phyloP scores from a whole-genome alignment of 495 filamentous ascomycete species.

The Glutinoglossum americanum region DNA sequence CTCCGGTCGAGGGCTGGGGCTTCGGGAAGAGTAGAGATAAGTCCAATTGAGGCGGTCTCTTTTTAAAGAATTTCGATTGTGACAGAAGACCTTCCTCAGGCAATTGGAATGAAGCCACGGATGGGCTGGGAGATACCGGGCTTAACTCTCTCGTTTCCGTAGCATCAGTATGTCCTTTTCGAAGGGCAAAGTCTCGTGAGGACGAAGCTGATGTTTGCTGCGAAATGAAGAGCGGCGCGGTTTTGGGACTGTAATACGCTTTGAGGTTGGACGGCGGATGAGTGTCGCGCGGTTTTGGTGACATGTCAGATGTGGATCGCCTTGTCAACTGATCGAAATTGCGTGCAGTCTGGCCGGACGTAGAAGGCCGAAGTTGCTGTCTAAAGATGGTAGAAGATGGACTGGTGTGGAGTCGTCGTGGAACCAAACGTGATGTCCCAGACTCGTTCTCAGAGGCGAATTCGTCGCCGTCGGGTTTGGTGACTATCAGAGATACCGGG shows the following conservation, averaged over 20 bases:
- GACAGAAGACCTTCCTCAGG: background rate
- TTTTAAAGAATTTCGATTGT: background rate
- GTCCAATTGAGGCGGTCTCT: background rate
- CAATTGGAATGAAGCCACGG: background rate
- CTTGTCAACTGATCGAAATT: background rate
- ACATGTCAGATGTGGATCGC: background rate
- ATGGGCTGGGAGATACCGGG: background rate
- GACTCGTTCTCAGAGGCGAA: background rate
- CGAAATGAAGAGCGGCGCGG: background rate
- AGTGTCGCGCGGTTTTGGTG: background rate
- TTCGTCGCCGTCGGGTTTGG: background rate
- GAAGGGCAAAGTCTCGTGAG: background rate
- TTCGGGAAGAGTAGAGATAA: background rate
- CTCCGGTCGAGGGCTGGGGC: background rate
- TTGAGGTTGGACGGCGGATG: background rate
- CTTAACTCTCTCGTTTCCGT: background rate
- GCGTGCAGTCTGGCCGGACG: background rate
- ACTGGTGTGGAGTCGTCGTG: background rate
- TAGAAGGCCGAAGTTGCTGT: background rate
- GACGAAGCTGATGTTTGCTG: conserved; percentile 2
- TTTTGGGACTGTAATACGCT: background rate
- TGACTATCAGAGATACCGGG: background rate
- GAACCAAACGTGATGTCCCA: background rate
- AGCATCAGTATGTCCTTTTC: background rate
- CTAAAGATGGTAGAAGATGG: background rate